These are phyloP conservation scores for Coemansia sp. DNA, from an alignment of 192 early-diverging fungal species.

Conservation along the genomic window DNA sequence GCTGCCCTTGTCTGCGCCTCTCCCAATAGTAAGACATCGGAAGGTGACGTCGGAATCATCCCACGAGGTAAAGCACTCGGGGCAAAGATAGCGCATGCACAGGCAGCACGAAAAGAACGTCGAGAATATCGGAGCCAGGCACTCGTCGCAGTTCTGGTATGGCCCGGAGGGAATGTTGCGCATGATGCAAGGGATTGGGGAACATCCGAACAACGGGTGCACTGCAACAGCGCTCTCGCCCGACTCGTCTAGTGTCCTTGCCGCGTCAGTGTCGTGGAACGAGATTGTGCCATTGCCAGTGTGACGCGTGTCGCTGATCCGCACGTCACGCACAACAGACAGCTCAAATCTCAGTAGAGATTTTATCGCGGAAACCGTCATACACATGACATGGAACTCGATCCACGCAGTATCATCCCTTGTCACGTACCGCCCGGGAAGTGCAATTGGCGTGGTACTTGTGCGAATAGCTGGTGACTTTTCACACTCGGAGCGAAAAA, in stretches of 20 bases:
- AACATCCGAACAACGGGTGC: slow-evolving; percentile 35
- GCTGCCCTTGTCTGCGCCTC: background rate
- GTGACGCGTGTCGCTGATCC: slow-evolving; percentile 5
- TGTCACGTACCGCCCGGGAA: slow-evolving; percentile 23
- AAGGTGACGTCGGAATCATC: slow-evolving; percentile 22
- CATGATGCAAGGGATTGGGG: slow-evolving; percentile 34
- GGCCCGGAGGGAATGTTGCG: slow-evolving; percentile 29
- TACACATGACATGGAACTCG: slow-evolving; percentile 39
- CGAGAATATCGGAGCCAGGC: slow-evolving; percentile 38
- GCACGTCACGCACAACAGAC: slow-evolving; percentile 38
- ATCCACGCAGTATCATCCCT: slow-evolving; percentile 26
- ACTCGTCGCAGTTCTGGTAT: slow-evolving; percentile 32
- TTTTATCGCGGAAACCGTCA: slow-evolving; percentile 36
- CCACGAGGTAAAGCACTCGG: slow-evolving; percentile 33
- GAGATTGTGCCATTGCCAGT: slow-evolving; percentile 11
- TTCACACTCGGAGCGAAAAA: slow-evolving; percentile 29
- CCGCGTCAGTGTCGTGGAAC: slow-evolving; percentile 8
- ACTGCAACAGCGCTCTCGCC: slow-evolving; percentile 12
- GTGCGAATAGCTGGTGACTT: slow-evolving; percentile 31
- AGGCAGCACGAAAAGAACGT: slow-evolving; percentile 41
- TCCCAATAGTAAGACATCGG: slow-evolving; percentile 6
- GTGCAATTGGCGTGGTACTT: slow-evolving; percentile 23
- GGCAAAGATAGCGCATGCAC: slow-evolving; percentile 35
- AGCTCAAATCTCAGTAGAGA: slow-evolving; percentile 38
- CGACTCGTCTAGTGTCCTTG: slow-evolving; percentile 8